phyloP scores from a whole-genome alignment of 805 yeast species.

The Starmerella gropengiesseri region DNA sequence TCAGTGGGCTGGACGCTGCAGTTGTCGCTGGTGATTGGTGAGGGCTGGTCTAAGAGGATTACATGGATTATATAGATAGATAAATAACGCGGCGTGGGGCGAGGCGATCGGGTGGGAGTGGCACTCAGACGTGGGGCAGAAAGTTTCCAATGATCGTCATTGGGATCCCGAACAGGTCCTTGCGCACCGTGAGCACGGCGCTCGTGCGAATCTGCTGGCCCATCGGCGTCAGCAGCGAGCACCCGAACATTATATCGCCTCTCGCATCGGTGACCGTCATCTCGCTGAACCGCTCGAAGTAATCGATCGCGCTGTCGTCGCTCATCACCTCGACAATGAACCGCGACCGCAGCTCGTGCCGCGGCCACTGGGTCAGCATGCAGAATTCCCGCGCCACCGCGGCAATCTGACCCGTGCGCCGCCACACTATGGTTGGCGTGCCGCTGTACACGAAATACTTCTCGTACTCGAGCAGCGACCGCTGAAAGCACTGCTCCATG shows the following conservation, averaged over 20 bases:
- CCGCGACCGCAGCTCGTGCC: constrained; percentile 45
- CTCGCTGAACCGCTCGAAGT: constrained; percentile 71
- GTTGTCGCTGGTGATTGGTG: too few relatives aligned
- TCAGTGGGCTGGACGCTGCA: too few relatives aligned
- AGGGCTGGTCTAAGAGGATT: too few relatives aligned
- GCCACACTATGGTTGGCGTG: constrained; percentile 91
- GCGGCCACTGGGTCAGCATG: constrained; percentile 80
- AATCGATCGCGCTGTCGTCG: constrained; percentile 74
- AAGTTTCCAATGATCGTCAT: constrained; percentile 95
- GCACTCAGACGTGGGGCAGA: constrained; percentile 28
- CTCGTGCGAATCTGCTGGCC: constrained; percentile 50
- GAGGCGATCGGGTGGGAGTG: background rate
- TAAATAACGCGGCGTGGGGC: background rate
- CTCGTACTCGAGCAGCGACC: constrained; percentile 81
- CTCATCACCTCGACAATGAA: constrained; percentile 62
- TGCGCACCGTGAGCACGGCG: constrained; percentile 82
- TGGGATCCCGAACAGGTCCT: constrained; percentile 94
- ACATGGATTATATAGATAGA: background rate
- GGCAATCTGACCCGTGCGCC: constrained; percentile 90
- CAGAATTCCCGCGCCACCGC: constrained; percentile 93
- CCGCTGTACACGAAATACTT: constrained; percentile 75
- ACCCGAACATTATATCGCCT: constrained; percentile 80
- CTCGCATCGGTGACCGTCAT: constrained; percentile 85
- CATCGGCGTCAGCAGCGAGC: constrained; percentile 49
- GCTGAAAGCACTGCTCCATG: constrained; percentile 92